Evolutionary conservation across 192 early-diverging fungal genomes (phyloP), one percentile per base, ranked within the genome.

Genomic region (Podila horticola): DNA sequence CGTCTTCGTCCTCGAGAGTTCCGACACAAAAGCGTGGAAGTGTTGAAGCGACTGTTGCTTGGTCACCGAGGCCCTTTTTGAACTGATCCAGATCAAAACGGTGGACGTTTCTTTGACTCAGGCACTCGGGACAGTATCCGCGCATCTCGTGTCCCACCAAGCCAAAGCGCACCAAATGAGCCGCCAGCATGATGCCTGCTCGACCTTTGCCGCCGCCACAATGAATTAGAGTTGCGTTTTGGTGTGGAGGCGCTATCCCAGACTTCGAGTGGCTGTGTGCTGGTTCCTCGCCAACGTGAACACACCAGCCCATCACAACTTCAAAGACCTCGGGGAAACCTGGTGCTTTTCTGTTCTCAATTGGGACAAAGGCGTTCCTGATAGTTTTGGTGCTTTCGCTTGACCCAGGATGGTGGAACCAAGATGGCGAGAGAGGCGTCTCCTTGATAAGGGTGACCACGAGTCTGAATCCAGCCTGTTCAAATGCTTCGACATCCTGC

Each of bases 171-270:
- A 81, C 73, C 49, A 81, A 55, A 55, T 81, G 69, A 20, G 77
- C 70, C 5, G 77, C 77, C 7, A 81, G 55, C 28, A 81, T 71
- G 49, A 81, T 81, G 13, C 77, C 77, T 20, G 77, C 77, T 30
- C 77, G 49, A 31, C 77, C 77, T 57, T 81, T 81, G 2, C 77
- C 77, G 13, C 77, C 77, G 36, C 77, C 77, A 30, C 77, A 81
- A 31, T 81, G 77, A 55, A 81, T 73, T 31, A 81, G 36, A 2
- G 77, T 73, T 4, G 77, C 77, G 36, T 66, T 62, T 36, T 69
- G 70, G 50, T 81, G 77, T 24, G 57, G 58, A 50, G 52, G 52
- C 20, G 62, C 17, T 22, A 22, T 17, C 5, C n/a, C 52, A 55
- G 24, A 30, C 0, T 17, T 61, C 29, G 12, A 28, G 20, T 13